phyloP scores from a whole-genome alignment of 2,329 filamentous ascomycete species.

The Blumeria hordei region DNA sequence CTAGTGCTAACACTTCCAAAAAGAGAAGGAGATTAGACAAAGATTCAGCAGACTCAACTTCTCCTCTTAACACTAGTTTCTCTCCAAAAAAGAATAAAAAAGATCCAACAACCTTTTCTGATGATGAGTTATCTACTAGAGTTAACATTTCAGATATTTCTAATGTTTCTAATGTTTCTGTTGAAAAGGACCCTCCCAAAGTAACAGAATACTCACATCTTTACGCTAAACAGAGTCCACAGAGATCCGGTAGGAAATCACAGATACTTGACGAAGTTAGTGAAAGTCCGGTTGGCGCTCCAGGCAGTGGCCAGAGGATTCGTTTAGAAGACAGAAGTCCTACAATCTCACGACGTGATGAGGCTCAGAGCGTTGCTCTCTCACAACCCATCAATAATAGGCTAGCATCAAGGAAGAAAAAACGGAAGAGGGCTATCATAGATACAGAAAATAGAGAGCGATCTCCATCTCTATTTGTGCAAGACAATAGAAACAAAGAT shows the following conservation, averaged over 20 bases:
- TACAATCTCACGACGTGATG: slow-evolving; percentile 5
- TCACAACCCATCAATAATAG: slow-evolving; percentile 2
- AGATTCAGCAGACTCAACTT: slow-evolving; percentile 7
- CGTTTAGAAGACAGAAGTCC: slow-evolving; percentile 17
- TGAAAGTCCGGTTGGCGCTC: slow-evolving; percentile 29
- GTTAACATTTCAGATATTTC: slow-evolving; percentile 1
- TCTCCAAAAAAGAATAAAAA: slow-evolving; percentile 6
- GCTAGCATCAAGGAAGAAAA: slow-evolving; percentile 8
- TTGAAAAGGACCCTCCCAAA: neutral
- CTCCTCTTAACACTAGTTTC: slow-evolving; percentile 10
- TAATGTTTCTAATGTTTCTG: neutral
- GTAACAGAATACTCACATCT: neutral
- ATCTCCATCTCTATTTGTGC: neutral
- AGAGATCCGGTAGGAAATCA: neutral
- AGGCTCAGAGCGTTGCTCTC: slow-evolving; percentile 3
- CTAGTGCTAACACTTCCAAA: slow-evolving; percentile 15
- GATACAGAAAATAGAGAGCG: neutral
- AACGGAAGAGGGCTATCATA: slow-evolving; percentile 5
- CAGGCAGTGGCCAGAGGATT: slow-evolving; percentile 29
- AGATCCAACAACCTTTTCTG: slow-evolving; percentile 8
- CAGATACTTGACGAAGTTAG: slow-evolving; percentile 20
- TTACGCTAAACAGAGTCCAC: neutral
- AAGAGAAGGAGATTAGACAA: slow-evolving; percentile 13
- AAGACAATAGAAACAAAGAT: neutral
- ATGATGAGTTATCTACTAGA: neutral